Evolutionary conservation across 140 eudicot species (phyloP).

Genomic region (Senecio squalidus): DNA sequence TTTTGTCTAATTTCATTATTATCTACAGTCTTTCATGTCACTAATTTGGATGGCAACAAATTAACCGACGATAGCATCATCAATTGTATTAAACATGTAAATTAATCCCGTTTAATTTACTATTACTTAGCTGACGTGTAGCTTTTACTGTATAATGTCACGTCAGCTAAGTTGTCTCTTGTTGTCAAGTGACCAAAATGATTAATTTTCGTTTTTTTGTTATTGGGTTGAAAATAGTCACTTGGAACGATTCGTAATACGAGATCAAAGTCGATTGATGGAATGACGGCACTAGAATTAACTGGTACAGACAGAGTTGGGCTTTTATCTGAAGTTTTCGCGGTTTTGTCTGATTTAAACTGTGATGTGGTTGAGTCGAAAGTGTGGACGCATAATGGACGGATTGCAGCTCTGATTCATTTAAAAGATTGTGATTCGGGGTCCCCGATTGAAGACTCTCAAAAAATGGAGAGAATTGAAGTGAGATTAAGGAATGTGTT

Average conservation of each 20-base stretch:
- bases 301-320: conserved; percentile 91
- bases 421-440: conserved; percentile 74
- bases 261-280: conserved; percentile 45
- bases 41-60: conserved; percentile 77
- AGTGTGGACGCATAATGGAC: conserved; percentile 91
- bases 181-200: no score
- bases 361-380: conserved; percentile 81
- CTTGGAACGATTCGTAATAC: conserved; percentile 54
- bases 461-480: conserved; percentile 51
- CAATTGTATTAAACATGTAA: conserved; percentile 82
- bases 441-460: conserved; percentile 59
- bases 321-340: conserved; percentile 80
- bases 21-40: conserved; percentile 87
- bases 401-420: conserved; percentile 71
- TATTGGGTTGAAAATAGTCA: conserved; percentile 36
- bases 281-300: conserved; percentile 72
- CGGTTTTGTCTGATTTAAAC: conserved; percentile 60
- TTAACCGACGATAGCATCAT: conserved; percentile 73
- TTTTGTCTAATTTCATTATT: conserved; percentile 5
- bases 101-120: background rate
- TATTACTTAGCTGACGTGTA: no score
- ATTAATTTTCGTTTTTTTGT: background rate
- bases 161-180: no score
- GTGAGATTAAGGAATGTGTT: conserved; percentile 63
- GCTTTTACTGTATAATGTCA: no score